phyloP scores from a whole-genome alignment of 805 yeast genomes.

The Candida endomychidarum region DNA sequence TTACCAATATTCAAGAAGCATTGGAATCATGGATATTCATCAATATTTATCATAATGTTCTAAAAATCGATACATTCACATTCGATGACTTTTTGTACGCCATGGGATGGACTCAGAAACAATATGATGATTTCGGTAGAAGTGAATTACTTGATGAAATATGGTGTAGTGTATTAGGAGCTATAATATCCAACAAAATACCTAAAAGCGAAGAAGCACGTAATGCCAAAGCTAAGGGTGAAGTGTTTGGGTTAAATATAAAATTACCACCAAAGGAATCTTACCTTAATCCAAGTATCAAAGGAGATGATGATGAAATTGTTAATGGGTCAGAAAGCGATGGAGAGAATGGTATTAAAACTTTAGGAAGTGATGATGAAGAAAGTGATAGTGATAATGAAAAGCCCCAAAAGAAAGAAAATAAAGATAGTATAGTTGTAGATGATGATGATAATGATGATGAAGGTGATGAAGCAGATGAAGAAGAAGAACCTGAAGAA shows the following conservation, averaged over 20 bases:
- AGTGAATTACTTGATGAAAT: constrained; percentile 63
- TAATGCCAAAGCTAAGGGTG: constrained; percentile 35
- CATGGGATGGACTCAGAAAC: constrained; percentile 45
- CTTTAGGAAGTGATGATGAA: constrained; percentile 21
- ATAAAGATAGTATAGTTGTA: constrained; percentile 12
- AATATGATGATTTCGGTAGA: constrained; percentile 39
- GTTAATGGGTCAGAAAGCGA: constrained; percentile 23
- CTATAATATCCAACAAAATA: constrained; percentile 45
- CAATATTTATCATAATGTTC: constrained; percentile 64
- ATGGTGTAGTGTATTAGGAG: constrained; percentile 62
- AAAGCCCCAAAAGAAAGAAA: constrained; percentile 16
- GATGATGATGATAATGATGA: constrained; percentile 25
- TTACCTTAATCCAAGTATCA: constrained; percentile 19
- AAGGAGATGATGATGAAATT: constrained; percentile 16
- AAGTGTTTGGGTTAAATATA: constrained; percentile 32
- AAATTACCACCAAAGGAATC: constrained; percentile 30
- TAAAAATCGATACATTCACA: constrained; percentile 69
- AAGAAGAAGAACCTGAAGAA: constrained; percentile 19
- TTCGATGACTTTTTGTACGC: constrained; percentile 75
- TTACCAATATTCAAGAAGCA: constrained; percentile 39
- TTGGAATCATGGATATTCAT: constrained; percentile 75
- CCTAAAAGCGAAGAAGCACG: constrained; percentile 27
- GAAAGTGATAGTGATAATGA: constrained; percentile 22
- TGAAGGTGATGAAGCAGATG: constrained; percentile 16
- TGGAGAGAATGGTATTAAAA: constrained; percentile 18